Evolutionary conservation across 345 rosid genomes (phyloP), one percentile per base, ranked within the genome.

Genomic region (Dipteronia sinensis): DNA sequence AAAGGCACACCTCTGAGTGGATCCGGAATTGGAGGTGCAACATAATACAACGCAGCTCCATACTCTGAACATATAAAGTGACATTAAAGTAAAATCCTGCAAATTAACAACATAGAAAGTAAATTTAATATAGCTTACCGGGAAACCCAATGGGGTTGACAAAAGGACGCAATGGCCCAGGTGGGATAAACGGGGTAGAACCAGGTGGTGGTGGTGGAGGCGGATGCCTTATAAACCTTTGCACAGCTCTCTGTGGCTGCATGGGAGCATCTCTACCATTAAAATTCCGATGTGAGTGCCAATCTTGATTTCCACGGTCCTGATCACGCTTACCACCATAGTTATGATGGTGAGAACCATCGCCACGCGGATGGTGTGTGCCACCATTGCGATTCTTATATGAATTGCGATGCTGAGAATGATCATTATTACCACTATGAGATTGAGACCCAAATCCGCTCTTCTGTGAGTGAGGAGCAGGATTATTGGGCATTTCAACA

Each of bases 271-370:
- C 99, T 84, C 94, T 87, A 63, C 86, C 87, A 79, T 83, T 92
- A 73, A 89, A 90, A 80, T 74, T 86, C 51, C 97, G 85, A 73
- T 84, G 86, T 79, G 69, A 9, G 83, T 82, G 85, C 99, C 94
- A 91, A 51, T 85, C 89, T 40, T 83, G 92, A 78, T 83, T 87
- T 42, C 90, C 94, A 53, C 84, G 90, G 55, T 91, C 95, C 70
- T 88, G 97, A 83, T 86, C 93, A 53, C 94, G 95, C 83, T 97
- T 87, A 70, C 89, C 86, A 67, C 94, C 92, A 80, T 90, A 89
- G 82, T 64, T 88, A 64, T 89, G 91, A 83, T 91, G 88, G 78
- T 90, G 93, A 75, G 90, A 88, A 81, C 91, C 89, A 81, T 88
- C 87, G 61, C 86, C 89, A 46, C 90, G 87, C 6, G 83, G 66